Percentiles rank a stretch among this genome's conserved stretches.
phyloP scores from a whole-genome alignment of 1,284 basidiomycete species.

The Thelephora terrestris region DNA sequence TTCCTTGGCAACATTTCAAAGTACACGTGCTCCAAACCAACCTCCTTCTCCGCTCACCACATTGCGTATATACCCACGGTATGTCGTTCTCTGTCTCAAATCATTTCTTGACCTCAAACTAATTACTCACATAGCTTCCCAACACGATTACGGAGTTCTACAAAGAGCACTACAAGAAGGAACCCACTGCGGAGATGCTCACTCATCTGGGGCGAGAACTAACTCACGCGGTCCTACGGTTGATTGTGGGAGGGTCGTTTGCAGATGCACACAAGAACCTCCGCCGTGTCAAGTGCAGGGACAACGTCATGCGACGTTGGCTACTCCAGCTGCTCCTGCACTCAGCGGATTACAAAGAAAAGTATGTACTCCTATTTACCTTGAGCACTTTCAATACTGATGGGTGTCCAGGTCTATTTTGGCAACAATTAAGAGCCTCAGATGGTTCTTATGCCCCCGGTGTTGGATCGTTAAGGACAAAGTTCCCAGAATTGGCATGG shows the following conservation, averaged over 20 bases:
- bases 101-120: background rate
- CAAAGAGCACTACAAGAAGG: background rate
- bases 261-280: no score
- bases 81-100: background rate
- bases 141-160: background rate
- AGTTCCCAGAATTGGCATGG: no score
- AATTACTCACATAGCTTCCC: background rate
- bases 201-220: background rate
- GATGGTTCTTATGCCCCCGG: no score
- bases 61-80: constrained; percentile 14
- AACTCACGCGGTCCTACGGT: background rate
- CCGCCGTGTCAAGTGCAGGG: no score
- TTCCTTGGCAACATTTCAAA: constrained; percentile 26
- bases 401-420: constrained; percentile 8
- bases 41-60: constrained; percentile 15
- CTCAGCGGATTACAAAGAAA: no score
- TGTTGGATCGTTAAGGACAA: no score
- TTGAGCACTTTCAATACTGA: constrained; percentile 7
- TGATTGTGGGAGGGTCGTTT: no score
- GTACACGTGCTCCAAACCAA: constrained; percentile 16
- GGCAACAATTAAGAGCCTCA: no score
- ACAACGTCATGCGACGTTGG: no score
- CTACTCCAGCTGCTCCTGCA: no score
- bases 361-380: no score
- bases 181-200: background rate